These are phyloP conservation scores for Candida nanaspora DNA, from an alignment of 805 yeast genomes.

Conservation along the genomic window DNA sequence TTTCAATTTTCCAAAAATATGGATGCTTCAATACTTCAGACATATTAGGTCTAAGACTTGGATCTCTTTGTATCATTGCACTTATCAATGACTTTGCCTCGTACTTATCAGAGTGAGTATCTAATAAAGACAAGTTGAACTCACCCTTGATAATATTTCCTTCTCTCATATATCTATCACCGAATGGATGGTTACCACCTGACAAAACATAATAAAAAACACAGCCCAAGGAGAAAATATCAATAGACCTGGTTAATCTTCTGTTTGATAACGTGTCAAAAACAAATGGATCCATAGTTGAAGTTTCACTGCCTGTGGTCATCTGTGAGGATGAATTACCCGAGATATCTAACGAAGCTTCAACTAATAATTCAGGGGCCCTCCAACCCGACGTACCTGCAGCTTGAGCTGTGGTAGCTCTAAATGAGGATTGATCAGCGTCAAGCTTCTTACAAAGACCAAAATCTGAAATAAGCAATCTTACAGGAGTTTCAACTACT, in stretches of 20 bases:
- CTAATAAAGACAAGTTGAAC: conserved; percentile 42
- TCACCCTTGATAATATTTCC: conserved; percentile 75
- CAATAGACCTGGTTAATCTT: conserved; percentile 81
- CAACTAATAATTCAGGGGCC: conserved; percentile 79
- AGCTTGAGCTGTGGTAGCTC: conserved; percentile 86
- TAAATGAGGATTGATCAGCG: conserved; percentile 85
- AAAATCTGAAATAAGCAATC: conserved; percentile 88
- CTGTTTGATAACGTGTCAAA: conserved; percentile 38
- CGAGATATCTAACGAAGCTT: conserved; percentile 20
- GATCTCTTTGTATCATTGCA: conserved; percentile 65
- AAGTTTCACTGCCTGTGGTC: not conserved
- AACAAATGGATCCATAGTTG: conserved; percentile 26
- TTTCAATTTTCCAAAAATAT: conserved; percentile 71
- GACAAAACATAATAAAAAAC: conserved; percentile 83
- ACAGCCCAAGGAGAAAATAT: conserved; percentile 91
- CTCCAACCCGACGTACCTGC: conserved; percentile 99
- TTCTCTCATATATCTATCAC: conserved; percentile 83
- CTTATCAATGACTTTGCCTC: conserved; percentile 72
- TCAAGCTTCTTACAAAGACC: conserved; percentile 92
- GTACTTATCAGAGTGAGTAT: conserved; percentile 33
- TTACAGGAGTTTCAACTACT: conserved; percentile 33
- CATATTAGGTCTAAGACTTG: conserved; percentile 68
- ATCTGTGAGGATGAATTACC: conserved; percentile 64
- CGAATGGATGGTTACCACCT: conserved; percentile 88
- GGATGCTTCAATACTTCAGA: conserved; percentile 71